These are phyloP conservation scores for Suhomyces prunicola DNA, from an alignment of 805 yeast species.

Conservation along the genomic window DNA sequence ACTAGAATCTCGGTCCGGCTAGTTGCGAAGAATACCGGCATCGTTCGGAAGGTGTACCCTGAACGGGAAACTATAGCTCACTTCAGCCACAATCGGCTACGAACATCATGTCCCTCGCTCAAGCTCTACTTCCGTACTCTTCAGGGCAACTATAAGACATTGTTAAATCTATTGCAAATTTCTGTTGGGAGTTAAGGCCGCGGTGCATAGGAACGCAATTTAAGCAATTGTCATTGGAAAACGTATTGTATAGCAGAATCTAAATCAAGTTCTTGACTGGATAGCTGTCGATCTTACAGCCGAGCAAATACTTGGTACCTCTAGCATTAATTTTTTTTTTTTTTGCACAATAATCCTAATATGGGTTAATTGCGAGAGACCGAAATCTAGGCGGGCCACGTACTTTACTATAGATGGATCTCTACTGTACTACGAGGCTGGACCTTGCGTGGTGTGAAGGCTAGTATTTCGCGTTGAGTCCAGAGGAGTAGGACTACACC, in stretches of 20 bases:
- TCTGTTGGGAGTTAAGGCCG: neutral
- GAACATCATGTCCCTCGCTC: too few relatives aligned
- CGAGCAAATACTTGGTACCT: neutral
- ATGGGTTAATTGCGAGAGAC: neutral
- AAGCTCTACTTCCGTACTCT: neutral
- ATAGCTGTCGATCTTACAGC: neutral
- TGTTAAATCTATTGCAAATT: neutral
- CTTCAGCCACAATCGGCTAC: neutral
- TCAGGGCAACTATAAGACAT: neutral
- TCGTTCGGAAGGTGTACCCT: neutral
- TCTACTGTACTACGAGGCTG: neutral
- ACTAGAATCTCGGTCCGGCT: neutral
- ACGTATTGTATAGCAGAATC: neutral
- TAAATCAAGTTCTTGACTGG: neutral
- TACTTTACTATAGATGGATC: neutral
- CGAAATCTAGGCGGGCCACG: neutral
- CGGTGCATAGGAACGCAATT: neutral
- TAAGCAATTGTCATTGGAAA: neutral
- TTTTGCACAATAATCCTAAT: neutral
- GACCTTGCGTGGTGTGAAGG: neutral
- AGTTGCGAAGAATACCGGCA: neutral
- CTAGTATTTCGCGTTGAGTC: neutral
- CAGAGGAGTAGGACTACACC: neutral
- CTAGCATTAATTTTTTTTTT: neutral
- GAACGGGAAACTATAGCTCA: neutral